Conservation (phyloP, 805 yeast species). For the Cyberlindnera euphorbiae region DNA sequence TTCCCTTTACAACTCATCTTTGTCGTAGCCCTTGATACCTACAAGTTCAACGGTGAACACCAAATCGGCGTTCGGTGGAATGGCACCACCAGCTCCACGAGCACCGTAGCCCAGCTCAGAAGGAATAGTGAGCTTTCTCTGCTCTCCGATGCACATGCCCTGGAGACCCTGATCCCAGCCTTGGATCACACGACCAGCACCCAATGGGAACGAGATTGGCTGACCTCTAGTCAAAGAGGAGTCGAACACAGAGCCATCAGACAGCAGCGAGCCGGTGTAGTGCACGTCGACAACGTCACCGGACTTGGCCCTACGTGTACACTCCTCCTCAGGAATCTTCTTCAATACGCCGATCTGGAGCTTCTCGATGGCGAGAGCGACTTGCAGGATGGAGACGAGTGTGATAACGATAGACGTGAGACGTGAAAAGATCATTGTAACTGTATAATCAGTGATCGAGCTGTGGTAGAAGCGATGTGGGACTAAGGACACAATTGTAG, state of each 20-base stretch:
- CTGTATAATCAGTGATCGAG: too few species aligned
- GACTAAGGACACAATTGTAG: too few species aligned
- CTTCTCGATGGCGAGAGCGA: not conserved
- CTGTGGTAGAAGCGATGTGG: too few species aligned
- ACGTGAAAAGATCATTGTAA: too few species aligned
- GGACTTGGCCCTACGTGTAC: conserved; percentile 49
- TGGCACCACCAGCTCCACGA: conserved; percentile 69
- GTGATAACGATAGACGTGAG: not conserved
- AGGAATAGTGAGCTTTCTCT: conserved; percentile 76
- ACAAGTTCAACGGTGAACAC: conserved; percentile 63
- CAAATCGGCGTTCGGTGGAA: conserved; percentile 76
- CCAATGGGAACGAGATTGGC: conserved; percentile 72
- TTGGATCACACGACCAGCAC: conserved; percentile 71
- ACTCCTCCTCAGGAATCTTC: conserved; percentile 45
- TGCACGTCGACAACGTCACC: conserved; percentile 77
- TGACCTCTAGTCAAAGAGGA: conserved; percentile 57
- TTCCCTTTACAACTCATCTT: conserved; percentile 16
- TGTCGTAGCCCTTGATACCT: conserved; percentile 38
- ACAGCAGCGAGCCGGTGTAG: conserved; percentile 63
- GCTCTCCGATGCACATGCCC: conserved; percentile 81
- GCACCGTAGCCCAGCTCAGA: conserved; percentile 74
- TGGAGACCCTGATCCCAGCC: conserved; percentile 90
- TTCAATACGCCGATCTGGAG: conserved; percentile 36
- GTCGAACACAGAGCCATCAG: conserved; percentile 70
- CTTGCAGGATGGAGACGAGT: too few species aligned